Conservation (phyloP, 2,329 filamentous ascomycete species). For the Mariannaea elegans region DNA sequence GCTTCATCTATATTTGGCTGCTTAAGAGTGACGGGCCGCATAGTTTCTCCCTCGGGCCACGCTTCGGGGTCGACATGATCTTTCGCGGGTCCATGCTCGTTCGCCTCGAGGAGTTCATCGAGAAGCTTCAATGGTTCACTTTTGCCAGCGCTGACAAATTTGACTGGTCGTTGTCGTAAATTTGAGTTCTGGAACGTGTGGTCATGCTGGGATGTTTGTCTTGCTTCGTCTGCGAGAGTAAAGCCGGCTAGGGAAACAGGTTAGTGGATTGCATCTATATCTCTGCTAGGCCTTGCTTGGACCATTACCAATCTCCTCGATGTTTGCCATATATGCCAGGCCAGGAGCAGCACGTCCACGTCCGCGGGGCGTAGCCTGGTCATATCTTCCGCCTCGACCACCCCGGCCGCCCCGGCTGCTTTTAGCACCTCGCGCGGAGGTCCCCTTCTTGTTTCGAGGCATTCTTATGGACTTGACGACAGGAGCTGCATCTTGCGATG, state of each 20-base stretch:
- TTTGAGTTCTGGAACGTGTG: slow-evolving; percentile 49
- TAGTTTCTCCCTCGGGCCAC: background rate
- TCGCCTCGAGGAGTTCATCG: slow-evolving; percentile 38
- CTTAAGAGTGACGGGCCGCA: too few relatives aligned
- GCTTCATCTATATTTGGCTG: background rate
- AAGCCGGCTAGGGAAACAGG: slow-evolving; percentile 32
- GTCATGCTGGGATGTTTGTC: slow-evolving; percentile 58
- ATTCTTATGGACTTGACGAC: slow-evolving; percentile 22
- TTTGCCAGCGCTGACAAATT: slow-evolving; percentile 63
- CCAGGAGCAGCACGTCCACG: slow-evolving; percentile 19
- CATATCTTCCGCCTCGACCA: slow-evolving; percentile 26
- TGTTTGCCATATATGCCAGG: slow-evolving; percentile 9
- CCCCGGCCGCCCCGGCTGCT: slow-evolving; percentile 31
- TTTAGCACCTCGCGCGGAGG: slow-evolving; percentile 29
- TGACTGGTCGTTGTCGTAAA: slow-evolving; percentile 59
- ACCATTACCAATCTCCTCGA: slow-evolving; percentile 27
- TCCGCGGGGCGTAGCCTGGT: slow-evolving; percentile 24
- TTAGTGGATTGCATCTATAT: too few relatives aligned
- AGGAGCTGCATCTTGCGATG: slow-evolving; percentile 24
- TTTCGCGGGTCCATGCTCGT: background rate
- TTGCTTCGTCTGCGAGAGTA: slow-evolving; percentile 57
- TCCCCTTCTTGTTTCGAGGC: slow-evolving; percentile 38
- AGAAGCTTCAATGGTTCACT: slow-evolving; percentile 59
- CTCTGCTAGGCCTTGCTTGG: background rate
- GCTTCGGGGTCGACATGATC: background rate